Conservation (phyloP, 192 early-diverging fungal species). For the Backusella parvicylindrica region DNA sequence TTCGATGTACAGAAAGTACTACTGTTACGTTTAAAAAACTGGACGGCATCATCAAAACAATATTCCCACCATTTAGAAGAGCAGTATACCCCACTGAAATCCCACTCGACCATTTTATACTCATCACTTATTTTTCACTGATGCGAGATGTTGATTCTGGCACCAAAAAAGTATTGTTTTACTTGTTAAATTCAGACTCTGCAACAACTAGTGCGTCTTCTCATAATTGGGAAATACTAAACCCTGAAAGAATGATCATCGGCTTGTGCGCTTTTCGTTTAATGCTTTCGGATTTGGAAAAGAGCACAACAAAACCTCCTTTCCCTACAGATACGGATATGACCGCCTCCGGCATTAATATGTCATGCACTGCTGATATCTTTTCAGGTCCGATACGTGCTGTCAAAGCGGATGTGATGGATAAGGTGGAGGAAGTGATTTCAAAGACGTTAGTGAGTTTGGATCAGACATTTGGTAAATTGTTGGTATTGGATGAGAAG, state of each 20-base stretch:
- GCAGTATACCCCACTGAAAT: conserved; percentile 60
- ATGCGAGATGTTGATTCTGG: conserved; percentile 64
- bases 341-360: conserved; percentile 26
- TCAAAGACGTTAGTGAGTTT: conserved; percentile 57
- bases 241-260: conserved; percentile 71
- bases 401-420: conserved; percentile 63
- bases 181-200: conserved; percentile 62
- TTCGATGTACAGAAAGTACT: conserved; percentile 77
- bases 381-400: conserved; percentile 38
- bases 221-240: conserved; percentile 46
- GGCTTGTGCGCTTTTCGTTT: conserved; percentile 71
- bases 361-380: conserved; percentile 34
- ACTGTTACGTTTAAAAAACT: conserved; percentile 48
- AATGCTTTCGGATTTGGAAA: conserved; percentile 71
- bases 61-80: conserved; percentile 62
- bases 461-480: conserved; percentile 51
- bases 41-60: conserved; percentile 52
- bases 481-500: conserved; percentile 49
- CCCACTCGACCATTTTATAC: conserved; percentile 65
- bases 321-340: conserved; percentile 48
- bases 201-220: conserved; percentile 28
- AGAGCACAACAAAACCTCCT: conserved; percentile 38
- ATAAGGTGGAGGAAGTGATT: conserved; percentile 64
- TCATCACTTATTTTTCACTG: conserved; percentile 67
- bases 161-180: conserved; percentile 61